Percentiles rank a stretch among this genome's conserved stretches.
These are phyloP conservation scores for Fraxinus dipetala DNA, from an alignment of 305 asterid genomes.

Conservation along the genomic window DNA sequence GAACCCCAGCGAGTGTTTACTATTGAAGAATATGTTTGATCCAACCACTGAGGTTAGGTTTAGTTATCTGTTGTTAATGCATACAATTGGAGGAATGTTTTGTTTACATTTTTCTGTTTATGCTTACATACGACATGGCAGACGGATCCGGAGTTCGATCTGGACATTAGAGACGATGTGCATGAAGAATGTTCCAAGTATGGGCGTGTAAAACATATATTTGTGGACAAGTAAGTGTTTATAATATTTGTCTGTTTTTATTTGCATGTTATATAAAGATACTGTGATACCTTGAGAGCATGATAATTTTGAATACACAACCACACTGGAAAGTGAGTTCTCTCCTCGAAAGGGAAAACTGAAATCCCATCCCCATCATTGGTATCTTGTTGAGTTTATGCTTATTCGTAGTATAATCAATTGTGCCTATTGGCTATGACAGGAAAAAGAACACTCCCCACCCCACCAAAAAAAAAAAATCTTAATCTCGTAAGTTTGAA, in stretches of 20 bases:
- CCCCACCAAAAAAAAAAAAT: background rate
- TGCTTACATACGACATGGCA: constrained; percentile 30
- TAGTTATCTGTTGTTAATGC: constrained; percentile 2
- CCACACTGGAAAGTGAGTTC: background rate
- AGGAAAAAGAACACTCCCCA: background rate
- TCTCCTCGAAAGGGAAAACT: background rate
- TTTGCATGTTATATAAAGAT: background rate
- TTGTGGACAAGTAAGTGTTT: constrained; percentile 77
- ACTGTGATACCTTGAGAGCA: background rate
- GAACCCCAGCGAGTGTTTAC: constrained; percentile 85
- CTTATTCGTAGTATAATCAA: background rate
- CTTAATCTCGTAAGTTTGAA: background rate
- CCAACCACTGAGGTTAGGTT: constrained; percentile 79
- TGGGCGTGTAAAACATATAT: constrained; percentile 77
- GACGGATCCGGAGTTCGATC: constrained; percentile 85
- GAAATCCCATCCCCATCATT: background rate
- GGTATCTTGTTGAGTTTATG: background rate
- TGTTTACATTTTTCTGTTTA: background rate
- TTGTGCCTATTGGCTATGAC: background rate
- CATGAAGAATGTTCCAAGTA: constrained; percentile 90
- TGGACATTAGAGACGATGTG: constrained; percentile 89
- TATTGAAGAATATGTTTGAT: constrained; percentile 95
- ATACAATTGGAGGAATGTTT: background rate
- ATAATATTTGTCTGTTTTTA: background rate
- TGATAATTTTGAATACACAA: background rate